Conservation (phyloP, 108 stramenopile species). For the Thalassiosira profunda region DNA sequence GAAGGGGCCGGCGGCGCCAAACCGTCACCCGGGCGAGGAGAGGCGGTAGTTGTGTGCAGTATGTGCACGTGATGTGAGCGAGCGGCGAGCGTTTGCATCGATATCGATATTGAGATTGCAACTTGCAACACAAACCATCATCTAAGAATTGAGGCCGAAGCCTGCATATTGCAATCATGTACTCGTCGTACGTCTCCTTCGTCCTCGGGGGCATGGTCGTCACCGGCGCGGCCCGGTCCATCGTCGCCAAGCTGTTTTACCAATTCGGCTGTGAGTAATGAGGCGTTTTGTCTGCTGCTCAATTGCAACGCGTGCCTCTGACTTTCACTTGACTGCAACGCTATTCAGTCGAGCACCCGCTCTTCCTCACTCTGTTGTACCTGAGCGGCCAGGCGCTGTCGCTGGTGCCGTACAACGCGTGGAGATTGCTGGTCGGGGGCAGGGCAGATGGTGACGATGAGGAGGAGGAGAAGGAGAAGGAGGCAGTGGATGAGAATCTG, state of each 20-base stretch:
- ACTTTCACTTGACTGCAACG: no score
- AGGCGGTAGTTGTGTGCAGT: no score
- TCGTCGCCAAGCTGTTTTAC: conserved; percentile 34
- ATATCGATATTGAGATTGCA: no score
- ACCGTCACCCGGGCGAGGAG: no score
- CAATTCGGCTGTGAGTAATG: conserved; percentile 43
- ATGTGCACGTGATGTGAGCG: no score
- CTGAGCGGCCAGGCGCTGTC: conserved; percentile 32
- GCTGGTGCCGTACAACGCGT: conserved; percentile 13
- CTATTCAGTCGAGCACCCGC: conserved; percentile 32
- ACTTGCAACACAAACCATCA: no score
- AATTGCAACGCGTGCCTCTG: no score
- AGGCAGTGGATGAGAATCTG: no score
- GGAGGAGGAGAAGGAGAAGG: not conserved
- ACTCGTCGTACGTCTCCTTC: conserved; percentile 7
- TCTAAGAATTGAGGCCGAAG: no score
- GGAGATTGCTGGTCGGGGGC: not conserved
- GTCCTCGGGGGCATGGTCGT: conserved; percentile 36
- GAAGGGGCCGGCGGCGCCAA: no score
- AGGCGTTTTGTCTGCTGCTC: no score
- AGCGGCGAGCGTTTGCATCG: no score
- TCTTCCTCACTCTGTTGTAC: conserved; percentile 39
- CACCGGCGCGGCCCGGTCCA: conserved; percentile 15
- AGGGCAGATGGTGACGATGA: not conserved
- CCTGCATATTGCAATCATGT: not conserved